phyloP scores from a whole-genome alignment of 148 eudicot genomes.

The Gaultheria prostrata region DNA sequence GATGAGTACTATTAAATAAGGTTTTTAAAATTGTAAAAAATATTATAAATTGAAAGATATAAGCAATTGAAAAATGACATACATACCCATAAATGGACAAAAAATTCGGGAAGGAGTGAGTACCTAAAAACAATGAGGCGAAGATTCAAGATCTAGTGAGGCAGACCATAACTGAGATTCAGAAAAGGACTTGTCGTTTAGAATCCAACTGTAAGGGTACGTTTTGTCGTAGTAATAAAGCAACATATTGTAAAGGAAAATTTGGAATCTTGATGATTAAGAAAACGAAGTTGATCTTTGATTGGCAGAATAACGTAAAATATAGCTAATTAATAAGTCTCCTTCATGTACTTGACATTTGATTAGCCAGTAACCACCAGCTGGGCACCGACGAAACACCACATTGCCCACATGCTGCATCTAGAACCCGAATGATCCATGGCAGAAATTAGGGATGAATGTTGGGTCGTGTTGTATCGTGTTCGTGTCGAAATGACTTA shows the following conservation, averaged over 20 bases:
- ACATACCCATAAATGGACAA: no score
- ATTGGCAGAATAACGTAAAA: neutral
- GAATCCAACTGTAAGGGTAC: neutral
- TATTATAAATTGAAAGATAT: no score
- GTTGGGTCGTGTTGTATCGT: no score
- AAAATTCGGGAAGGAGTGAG: no score
- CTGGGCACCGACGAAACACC: neutral
- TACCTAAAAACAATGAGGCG: no score
- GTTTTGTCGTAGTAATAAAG: slow-evolving; percentile 1
- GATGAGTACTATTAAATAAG: no score
- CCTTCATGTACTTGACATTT: neutral
- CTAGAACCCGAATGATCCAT: neutral
- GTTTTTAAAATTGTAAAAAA: no score
- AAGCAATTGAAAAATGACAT: no score
- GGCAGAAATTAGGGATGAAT: neutral
- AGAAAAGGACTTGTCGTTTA: neutral
- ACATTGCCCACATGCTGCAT: neutral
- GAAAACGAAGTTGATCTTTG: neutral
- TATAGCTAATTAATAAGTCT: neutral
- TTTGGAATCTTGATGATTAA: neutral
- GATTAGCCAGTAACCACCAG: neutral
- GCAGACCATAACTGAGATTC: neutral
- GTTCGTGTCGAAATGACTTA: no score
- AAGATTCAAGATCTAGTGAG: neutral
- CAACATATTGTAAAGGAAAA: neutral